Conservation (phyloP, 176 grass and related monocot species). For the Triticum turgidum region DNA sequence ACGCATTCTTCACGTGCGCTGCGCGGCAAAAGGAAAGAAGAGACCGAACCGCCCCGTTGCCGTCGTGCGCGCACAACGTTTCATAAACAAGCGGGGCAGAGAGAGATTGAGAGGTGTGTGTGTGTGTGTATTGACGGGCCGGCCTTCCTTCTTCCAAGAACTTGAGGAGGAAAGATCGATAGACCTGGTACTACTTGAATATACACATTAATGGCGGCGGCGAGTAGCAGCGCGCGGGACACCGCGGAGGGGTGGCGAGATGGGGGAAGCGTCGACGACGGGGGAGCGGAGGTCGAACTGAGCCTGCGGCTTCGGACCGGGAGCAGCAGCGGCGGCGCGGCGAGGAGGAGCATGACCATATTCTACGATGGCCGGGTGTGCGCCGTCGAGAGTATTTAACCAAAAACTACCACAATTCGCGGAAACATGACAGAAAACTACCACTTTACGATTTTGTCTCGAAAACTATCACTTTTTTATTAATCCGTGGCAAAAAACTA, state of each 20-base stretch:
- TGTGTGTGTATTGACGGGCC: neutral
- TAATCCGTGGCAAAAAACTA: too few species aligned
- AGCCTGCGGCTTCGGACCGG: conserved; percentile 36
- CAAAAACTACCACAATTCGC: too few species aligned
- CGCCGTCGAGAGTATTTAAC: conserved; percentile 27
- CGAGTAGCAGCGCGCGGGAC: neutral
- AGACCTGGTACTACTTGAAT: neutral
- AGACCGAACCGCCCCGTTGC: neutral
- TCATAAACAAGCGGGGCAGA: neutral
- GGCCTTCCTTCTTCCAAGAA: neutral
- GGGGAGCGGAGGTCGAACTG: conserved; percentile 34
- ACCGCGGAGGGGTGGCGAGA: neutral
- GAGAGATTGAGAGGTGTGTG: neutral
- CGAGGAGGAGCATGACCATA: conserved; percentile 50
- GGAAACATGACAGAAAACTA: too few species aligned
- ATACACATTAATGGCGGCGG: conserved; percentile 18
- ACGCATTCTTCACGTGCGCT: conserved; percentile 44
- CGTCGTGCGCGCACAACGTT: neutral
- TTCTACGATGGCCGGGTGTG: conserved; percentile 67
- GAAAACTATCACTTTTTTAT: too few species aligned
- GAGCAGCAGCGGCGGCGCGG: neutral
- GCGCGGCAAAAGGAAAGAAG: conserved; percentile 16
- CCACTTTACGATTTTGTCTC: too few species aligned
- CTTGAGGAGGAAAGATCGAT: neutral
- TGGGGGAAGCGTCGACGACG: neutral